Conservation (phyloP, 495 filamentous ascomycete species). For the Penicillium steckii region DNA sequence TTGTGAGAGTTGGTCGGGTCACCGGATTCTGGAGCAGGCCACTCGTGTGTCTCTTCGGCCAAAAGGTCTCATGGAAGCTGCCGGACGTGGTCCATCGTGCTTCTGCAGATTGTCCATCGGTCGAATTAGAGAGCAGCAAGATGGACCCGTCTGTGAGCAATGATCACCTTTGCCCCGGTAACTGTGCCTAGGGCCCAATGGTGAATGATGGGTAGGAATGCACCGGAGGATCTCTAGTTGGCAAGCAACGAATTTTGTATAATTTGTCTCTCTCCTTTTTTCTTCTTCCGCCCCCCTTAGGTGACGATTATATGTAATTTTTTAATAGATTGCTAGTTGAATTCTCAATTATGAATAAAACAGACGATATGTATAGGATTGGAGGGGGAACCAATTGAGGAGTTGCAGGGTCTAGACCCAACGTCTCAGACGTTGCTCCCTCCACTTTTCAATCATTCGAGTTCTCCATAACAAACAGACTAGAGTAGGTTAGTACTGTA, state of each 20-base stretch:
- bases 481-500: no score
- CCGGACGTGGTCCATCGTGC: slow-evolving; percentile 24
- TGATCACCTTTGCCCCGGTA: slow-evolving; percentile 17
- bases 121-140: slow-evolving; percentile 26
- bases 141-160: slow-evolving; percentile 22
- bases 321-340: neutral
- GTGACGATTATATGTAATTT: no score
- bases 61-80: slow-evolving; percentile 32
- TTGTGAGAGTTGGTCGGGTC: slow-evolving; percentile 33
- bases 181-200: slow-evolving; percentile 20
- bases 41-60: slow-evolving; percentile 25
- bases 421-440: neutral
- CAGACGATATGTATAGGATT: neutral
- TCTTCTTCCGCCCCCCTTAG: no score
- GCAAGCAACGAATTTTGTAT: slow-evolving; percentile 1
- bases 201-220: slow-evolving; percentile 26
- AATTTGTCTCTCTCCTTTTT: slow-evolving; percentile 4
- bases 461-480: neutral
- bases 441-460: neutral
- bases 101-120: slow-evolving; percentile 20
- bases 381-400: neutral
- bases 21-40: slow-evolving; percentile 34
- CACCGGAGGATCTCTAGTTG: slow-evolving; percentile 22
- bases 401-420: neutral
- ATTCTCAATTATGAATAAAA: no score